Evolutionary conservation across 441 rosid genomes (phyloP).

Genomic region (Cnidoscolus chayamansa): DNA sequence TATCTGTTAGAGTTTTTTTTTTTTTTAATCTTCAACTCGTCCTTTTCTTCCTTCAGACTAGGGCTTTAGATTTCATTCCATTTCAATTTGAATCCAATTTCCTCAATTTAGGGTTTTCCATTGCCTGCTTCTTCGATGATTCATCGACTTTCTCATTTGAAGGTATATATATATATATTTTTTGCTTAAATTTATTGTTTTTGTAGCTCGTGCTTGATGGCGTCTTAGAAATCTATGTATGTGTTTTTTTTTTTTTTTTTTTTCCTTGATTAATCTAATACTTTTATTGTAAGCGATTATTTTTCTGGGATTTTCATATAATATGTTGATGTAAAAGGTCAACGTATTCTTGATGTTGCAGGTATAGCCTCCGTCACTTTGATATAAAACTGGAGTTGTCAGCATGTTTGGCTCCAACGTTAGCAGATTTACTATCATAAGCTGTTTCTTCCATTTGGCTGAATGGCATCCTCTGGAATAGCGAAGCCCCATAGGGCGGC

Average conservation of each 20-base stretch:
- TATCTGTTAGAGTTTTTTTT: background rate
- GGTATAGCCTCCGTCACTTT: slow-evolving; percentile 23
- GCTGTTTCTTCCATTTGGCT: slow-evolving; percentile 61
- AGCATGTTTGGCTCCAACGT: slow-evolving; percentile 50
- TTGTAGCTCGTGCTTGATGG: background rate
- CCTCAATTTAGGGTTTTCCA: background rate
- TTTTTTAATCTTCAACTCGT: background rate
- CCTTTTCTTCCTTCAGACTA: no score
- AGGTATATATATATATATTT: background rate
- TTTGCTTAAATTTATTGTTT: background rate
- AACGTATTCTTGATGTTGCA: slow-evolving; percentile 19
- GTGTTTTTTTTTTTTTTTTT: background rate
- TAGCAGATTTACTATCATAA: slow-evolving; percentile 30
- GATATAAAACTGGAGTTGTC: slow-evolving; percentile 42
- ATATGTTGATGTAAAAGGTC: slow-evolving; percentile 10
- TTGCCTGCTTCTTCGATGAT: background rate
- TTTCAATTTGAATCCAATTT: no score
- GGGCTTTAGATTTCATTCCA: no score
- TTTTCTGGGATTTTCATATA: background rate
- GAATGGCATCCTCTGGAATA: slow-evolving; percentile 94
- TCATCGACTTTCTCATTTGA: background rate
- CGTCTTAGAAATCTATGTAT: slow-evolving; percentile 8
- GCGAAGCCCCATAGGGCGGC: slow-evolving; percentile 44
- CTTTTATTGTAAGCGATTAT: background rate
- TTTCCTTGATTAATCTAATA: no score